These are phyloP conservation scores for Geotrichum reessii DNA, from an alignment of 1,139 yeast genomes.

Conservation along the genomic window DNA sequence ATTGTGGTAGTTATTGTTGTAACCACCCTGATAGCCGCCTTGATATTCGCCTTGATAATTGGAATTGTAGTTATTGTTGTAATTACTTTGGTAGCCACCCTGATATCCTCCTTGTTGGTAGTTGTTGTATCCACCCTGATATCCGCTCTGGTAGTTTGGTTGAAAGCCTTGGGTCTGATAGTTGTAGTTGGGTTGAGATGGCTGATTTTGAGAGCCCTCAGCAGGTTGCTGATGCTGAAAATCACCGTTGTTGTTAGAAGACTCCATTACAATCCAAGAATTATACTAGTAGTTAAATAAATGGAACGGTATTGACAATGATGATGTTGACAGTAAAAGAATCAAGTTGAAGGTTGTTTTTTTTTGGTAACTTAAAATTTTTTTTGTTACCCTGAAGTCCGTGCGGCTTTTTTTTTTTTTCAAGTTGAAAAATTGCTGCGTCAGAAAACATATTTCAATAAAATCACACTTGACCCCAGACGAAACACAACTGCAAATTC, in stretches of 20 bases:
- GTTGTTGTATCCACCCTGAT: background rate
- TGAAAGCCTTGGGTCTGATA: conserved; percentile 5
- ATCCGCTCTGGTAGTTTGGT: conserved; percentile 5
- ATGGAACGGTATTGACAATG: background rate
- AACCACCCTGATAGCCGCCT: conserved; percentile 1
- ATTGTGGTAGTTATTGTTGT: background rate
- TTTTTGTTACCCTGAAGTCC: conserved; percentile 2
- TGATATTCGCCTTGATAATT: conserved; percentile 1
- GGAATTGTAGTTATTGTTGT: background rate
- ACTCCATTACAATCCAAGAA: background rate
- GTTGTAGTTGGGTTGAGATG: background rate
- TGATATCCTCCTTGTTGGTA: conserved; percentile 6
- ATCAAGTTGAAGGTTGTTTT: background rate
- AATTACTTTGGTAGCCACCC: conserved; percentile 2
- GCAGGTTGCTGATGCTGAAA: background rate
- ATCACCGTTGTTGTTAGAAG: background rate
- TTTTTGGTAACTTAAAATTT: background rate
- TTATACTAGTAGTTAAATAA: background rate
- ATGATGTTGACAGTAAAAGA: background rate
- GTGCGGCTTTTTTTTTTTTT: background rate
- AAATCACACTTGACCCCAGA: background rate
- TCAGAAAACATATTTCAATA: background rate
- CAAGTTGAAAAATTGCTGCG: background rate
- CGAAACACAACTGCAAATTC: background rate
- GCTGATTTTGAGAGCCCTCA: background rate